Evolutionary conservation across 805 yeast genomes (phyloP), one percentile per base, ranked within the genome.

Genomic region (Pachysolen tannophilus): DNA sequence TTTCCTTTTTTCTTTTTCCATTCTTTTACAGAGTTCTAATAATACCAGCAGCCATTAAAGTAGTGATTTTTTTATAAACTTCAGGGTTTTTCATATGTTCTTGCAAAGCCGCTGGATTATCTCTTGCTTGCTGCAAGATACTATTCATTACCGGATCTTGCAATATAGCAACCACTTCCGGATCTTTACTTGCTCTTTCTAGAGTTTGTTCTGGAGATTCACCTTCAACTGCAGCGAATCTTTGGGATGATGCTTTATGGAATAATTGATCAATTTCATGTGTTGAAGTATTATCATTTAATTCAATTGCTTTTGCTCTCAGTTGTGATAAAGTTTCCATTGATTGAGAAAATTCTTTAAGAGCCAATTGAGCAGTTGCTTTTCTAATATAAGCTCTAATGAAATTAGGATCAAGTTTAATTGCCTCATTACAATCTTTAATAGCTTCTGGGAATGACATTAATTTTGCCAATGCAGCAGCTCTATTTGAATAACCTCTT

Each of bases 61-160:
- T 71, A 59, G 82, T 81, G 49, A 92, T 78, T 75, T 92, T 92
- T 59, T 78, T 80, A 53, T 78, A 75, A 33, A 92, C 83, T 42
- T 78, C 94, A 27, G 98, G 97, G 63, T 92, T 92, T 69, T 77
- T 83, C 96, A 92, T 87, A 63, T 92, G 98, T 51, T 90, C 97
- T 57, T 84, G 94, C 49, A 92, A 71, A 37, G 97, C 97, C 30
- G 95, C 95, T 33, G 98, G 98, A 56, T 92, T 83, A 41, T 77
- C 84, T 58, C 81, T 83, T 14, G 97, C 97, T 65, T 92, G 99
- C 48, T 76, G 81, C 56, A 92, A 70, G 45, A 92, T 92, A 38
- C 90, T 80, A 64, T 87, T 92, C 97, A 92, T 90, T 28, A 90
- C 87, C 9, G 97, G 96, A 55, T 88, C 96, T 57, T 82, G 86